Conservation (phyloP, 495 filamentous ascomycete species). For the Penicillium ucsense region DNA sequence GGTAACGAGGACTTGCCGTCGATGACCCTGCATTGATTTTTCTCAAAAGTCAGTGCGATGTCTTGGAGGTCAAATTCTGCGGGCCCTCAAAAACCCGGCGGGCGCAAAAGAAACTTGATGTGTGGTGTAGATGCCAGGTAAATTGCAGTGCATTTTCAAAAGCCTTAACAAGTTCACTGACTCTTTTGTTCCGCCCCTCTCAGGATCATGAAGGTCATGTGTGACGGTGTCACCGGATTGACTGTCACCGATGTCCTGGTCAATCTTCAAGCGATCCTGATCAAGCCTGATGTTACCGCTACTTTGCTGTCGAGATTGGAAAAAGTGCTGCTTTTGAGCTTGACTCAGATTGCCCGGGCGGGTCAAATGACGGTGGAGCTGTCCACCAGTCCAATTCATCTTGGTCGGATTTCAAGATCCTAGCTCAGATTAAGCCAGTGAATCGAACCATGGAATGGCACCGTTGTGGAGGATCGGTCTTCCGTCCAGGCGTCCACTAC, state of each 20-base stretch:
- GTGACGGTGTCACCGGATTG: too few species aligned
- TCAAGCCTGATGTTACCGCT: constrained; percentile 1
- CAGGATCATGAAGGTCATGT: too few species aligned
- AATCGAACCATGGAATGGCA: background rate
- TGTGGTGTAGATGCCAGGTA: too few species aligned
- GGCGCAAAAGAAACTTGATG: too few species aligned
- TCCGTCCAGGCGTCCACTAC: too few species aligned
- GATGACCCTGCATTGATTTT: background rate
- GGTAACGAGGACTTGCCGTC: background rate
- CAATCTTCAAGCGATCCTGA: too few species aligned
- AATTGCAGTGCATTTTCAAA: too few species aligned
- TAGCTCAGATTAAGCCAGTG: background rate
- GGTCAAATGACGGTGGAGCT: constrained; percentile 28
- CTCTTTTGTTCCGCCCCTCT: too few species aligned
- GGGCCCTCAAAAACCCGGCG: too few species aligned
- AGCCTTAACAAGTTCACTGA: too few species aligned
- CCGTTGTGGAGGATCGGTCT: background rate
- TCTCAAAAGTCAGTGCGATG: constrained; percentile 2
- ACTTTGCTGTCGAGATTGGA: constrained; percentile 13
- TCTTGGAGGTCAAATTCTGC: background rate
- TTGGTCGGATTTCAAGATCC: background rate
- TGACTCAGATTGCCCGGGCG: constrained; percentile 16
- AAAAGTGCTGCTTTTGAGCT: constrained; percentile 21
- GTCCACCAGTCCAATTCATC: constrained; percentile 42
- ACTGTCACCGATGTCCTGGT: too few species aligned